Percentiles rank a stretch among this genome's conserved stretches.
Conservation (phyloP, 768 basidiomycete species). For the Tubosaeta sp. region DNA sequence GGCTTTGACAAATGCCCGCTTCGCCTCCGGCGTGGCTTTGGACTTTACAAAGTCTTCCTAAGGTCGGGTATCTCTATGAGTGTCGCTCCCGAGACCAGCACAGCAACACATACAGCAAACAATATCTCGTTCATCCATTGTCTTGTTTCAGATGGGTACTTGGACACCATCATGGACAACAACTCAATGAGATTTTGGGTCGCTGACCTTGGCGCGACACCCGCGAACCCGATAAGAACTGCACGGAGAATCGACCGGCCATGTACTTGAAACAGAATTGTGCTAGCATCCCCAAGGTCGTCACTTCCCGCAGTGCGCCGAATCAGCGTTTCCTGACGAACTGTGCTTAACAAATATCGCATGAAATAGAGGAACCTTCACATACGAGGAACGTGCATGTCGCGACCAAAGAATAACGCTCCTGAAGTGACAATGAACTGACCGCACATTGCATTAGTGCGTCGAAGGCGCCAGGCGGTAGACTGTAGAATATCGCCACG, state of each 20-base stretch:
- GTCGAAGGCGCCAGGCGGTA: conserved; percentile 61
- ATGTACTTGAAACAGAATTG: conserved; percentile 46
- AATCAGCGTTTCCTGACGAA: conserved; percentile 54
- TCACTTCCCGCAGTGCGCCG: conserved; percentile 60
- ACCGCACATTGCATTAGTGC: conserved; percentile 68
- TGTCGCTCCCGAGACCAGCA: conserved; percentile 1
- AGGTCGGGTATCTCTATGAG: not conserved
- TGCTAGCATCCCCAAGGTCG: conserved; percentile 52
- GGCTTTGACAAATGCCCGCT: conserved; percentile 72
- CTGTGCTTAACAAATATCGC: not conserved
- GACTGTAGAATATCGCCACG: conserved; percentile 51
- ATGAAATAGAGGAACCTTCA: conserved; percentile 7
- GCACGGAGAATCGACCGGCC: conserved; percentile 71
- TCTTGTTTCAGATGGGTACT: conserved; percentile 50
- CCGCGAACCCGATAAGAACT: conserved; percentile 75
- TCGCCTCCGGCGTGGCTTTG: conserved; percentile 69
- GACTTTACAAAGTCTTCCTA: conserved; percentile 73
- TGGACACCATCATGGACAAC: conserved; percentile 59
- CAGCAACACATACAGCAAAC: conserved; percentile 45
- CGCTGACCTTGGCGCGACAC: conserved; percentile 77
- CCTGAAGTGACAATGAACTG: conserved; percentile 64
- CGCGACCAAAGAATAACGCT: conserved; percentile 80
- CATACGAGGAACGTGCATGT: conserved; percentile 80
- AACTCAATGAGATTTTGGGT: conserved; percentile 84
- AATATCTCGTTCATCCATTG: conserved; percentile 75